Percentiles rank a stretch among this genome's conserved stretches.
These are phyloP conservation scores for Pseudofabraea citricarpa DNA, from an alignment of 2,329 filamentous ascomycete species.

Conservation along the genomic window DNA sequence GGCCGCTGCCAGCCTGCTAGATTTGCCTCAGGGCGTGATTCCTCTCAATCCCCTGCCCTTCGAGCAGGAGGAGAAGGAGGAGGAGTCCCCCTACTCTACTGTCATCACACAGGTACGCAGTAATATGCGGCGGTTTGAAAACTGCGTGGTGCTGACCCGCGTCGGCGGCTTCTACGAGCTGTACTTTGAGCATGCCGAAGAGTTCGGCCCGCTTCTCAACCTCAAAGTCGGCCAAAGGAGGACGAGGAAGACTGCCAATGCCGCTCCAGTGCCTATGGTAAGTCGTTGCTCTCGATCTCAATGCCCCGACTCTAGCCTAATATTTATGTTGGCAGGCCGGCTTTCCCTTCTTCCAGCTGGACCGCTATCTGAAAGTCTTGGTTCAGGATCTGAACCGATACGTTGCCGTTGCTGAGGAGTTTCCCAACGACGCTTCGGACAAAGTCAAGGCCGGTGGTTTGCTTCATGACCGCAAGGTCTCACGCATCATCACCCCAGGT, in stretches of 20 bases:
- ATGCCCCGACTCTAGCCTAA: constrained; percentile 4
- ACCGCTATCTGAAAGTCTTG: constrained; percentile 86
- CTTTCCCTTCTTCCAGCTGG: constrained; percentile 89
- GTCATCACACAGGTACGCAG: constrained; percentile 80
- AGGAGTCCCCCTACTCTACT: constrained; percentile 67
- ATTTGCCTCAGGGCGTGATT: constrained; percentile 51
- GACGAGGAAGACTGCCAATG: constrained; percentile 47
- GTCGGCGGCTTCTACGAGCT: constrained; percentile 97
- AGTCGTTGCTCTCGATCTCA: constrained; percentile 2
- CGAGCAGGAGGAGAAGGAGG: constrained; percentile 24
- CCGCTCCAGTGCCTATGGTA: constrained; percentile 82
- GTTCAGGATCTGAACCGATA: constrained; percentile 88
- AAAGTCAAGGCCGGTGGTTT: constrained; percentile 72
- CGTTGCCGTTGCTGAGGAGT: constrained; percentile 93
- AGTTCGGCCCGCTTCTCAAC: constrained; percentile 80
- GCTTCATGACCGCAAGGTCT: constrained; percentile 79
- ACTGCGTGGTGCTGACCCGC: constrained; percentile 86
- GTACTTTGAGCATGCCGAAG: constrained; percentile 93
- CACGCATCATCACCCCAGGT: constrained; percentile 86
- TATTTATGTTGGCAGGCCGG: constrained; percentile 73
- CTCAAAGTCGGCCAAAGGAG: constrained; percentile 81
- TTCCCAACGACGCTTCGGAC: constrained; percentile 65
- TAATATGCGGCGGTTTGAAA: constrained; percentile 86
- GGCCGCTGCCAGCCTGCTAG: constrained; percentile 48
- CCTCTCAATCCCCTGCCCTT: constrained; percentile 29